Evolutionary conservation across 495 filamentous ascomycete genomes (phyloP).

Genomic region (Daldinia loculata): DNA sequence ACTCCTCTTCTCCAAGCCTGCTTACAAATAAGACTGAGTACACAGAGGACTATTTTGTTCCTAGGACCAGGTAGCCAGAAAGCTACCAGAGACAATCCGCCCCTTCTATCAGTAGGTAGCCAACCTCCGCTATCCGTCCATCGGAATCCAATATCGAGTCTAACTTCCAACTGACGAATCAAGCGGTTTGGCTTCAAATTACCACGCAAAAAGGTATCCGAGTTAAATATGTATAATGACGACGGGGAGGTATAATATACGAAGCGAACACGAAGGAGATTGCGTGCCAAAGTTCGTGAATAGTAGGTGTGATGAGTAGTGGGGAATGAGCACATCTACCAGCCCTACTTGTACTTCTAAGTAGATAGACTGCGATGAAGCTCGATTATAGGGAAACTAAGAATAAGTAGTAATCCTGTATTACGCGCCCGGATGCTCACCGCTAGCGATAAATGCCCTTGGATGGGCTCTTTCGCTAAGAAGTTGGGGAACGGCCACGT

Average conservation of each 20-base stretch:
- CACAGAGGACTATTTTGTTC: constrained; percentile 28
- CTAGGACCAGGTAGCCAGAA: constrained; percentile 32
- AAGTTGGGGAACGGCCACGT: constrained; percentile 24
- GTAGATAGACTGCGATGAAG: not conserved
- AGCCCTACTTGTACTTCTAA: not conserved
- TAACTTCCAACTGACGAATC: constrained; percentile 10
- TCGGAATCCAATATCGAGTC: constrained; percentile 28
- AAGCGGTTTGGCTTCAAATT: constrained; percentile 19
- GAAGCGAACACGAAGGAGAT: constrained; percentile 43
- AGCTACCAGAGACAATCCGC: constrained; percentile 41
- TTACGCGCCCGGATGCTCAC: constrained; percentile 17
- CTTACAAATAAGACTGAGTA: constrained; percentile 31
- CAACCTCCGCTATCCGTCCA: constrained; percentile 9
- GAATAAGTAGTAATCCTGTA: not conserved
- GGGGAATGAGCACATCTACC: not conserved
- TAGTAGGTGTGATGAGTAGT: not conserved
- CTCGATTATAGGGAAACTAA: not conserved
- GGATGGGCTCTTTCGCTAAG: constrained; percentile 37
- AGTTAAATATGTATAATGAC: constrained; percentile 43
- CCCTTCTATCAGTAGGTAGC: constrained; percentile 16
- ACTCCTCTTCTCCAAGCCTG: constrained; percentile 41
- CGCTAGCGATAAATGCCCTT: constrained; percentile 15
- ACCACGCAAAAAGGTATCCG: constrained; percentile 25
- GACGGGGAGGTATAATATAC: constrained; percentile 25
- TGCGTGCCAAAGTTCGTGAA: constrained; percentile 29